Conservation (phyloP, 225 moss, liverwort and hornwort genomes). For the Takakia lepidozioides region DNA sequence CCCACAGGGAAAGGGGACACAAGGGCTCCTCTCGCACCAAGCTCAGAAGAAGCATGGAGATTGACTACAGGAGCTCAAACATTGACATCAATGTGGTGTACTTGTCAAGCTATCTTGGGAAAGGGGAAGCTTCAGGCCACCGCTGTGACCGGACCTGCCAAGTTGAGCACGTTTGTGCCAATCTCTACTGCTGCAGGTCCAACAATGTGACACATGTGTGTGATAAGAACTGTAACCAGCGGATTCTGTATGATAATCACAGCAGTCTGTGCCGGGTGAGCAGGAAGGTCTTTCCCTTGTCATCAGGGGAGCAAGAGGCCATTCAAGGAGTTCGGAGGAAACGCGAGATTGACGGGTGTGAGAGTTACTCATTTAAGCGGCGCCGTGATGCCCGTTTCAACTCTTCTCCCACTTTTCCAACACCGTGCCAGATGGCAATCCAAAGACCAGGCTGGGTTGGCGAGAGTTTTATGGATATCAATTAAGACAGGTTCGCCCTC, state of each 20-base stretch:
- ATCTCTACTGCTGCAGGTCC: conserved; percentile 57
- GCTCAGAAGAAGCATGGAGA: conserved; percentile 44
- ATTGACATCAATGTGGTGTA: conserved; percentile 51
- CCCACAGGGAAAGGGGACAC: too few relatives aligned
- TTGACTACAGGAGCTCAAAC: conserved; percentile 21
- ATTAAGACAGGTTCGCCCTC: conserved; percentile 13
- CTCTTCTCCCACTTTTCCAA: conserved; percentile 35
- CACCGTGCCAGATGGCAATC: conserved; percentile 47
- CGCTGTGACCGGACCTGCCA: conserved; percentile 47
- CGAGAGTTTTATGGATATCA: conserved; percentile 49
- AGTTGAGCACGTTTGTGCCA: conserved; percentile 59
- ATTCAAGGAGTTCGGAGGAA: conserved; percentile 64
- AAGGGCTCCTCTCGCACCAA: too few relatives aligned
- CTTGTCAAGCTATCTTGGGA: conserved; percentile 43
- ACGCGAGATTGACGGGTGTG: conserved; percentile 38
- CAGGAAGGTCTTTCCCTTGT: conserved; percentile 41
- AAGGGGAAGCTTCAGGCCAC: conserved; percentile 48
- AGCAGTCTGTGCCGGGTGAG: conserved; percentile 60
- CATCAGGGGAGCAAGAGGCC: conserved; percentile 49
- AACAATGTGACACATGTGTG: conserved; percentile 59
- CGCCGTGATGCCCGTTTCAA: conserved; percentile 32
- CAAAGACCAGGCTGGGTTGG: conserved; percentile 30
- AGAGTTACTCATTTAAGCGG: conserved; percentile 45
- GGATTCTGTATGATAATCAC: conserved; percentile 50
- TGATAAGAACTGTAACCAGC: conserved; percentile 63